These are phyloP conservation scores for Lachnellula suecica DNA, from an alignment of 2,329 filamentous ascomycete genomes.

Conservation along the genomic window DNA sequence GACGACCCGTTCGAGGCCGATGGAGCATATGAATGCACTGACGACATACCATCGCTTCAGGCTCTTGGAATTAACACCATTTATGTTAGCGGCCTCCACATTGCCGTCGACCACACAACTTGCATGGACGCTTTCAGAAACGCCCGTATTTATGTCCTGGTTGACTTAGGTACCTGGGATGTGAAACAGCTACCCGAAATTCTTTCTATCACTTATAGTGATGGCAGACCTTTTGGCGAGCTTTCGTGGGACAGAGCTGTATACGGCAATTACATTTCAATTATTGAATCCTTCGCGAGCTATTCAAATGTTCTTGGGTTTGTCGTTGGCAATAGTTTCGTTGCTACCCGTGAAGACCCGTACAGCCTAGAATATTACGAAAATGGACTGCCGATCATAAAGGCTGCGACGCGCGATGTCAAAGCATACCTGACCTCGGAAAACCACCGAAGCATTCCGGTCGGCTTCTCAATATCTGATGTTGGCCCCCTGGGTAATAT, in stretches of 20 bases:
- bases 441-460: conserved; percentile 47
- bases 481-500: conserved; percentile 64
- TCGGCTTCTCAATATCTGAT: conserved; percentile 61
- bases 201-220: conserved; percentile 56
- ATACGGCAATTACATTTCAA: conserved; percentile 51
- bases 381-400: conserved; percentile 51
- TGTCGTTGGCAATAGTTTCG: conserved; percentile 57
- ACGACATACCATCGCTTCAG: conserved; percentile 64
- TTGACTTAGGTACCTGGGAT: conserved; percentile 56
- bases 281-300: conserved; percentile 61
- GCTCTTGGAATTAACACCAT: conserved; percentile 68
- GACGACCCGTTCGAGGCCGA: conserved; percentile 65
- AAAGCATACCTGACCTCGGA: conserved; percentile 47
- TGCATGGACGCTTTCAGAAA: conserved; percentile 68
- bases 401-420: conserved; percentile 55
- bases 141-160: conserved; percentile 77
- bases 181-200: conserved; percentile 51
- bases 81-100: conserved; percentile 70
- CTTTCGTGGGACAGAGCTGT: conserved; percentile 74
- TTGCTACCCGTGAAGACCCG: conserved; percentile 46
- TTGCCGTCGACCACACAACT: conserved; percentile 62
- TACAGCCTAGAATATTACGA: conserved; percentile 32
- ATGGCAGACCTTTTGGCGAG: no score
- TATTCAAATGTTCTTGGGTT: conserved; percentile 67
- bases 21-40: conserved; percentile 49